These are phyloP conservation scores for Carex pumila DNA, from an alignment of 176 grass and related monocot species.

Conservation along the genomic window DNA sequence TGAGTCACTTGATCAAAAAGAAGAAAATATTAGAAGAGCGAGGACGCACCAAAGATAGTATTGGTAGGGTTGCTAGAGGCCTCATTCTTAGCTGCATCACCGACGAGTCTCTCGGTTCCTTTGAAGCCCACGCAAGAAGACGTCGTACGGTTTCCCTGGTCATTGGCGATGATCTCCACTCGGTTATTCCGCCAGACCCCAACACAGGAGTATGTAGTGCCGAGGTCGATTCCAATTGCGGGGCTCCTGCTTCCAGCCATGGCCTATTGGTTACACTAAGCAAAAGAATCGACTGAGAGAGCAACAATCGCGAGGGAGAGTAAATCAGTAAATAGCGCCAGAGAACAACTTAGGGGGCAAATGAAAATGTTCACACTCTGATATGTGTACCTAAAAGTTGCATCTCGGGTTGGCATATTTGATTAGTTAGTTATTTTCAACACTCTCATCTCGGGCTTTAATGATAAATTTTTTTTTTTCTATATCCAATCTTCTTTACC, in stretches of 20 bases:
- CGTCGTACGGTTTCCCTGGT: neutral
- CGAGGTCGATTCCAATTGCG: neutral
- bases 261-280: neutral
- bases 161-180: constrained; percentile 2
- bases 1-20: neutral
- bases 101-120: neutral
- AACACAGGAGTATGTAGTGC: neutral
- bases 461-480: too few relatives aligned
- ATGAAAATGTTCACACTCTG: too few relatives aligned
- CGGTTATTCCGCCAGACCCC: neutral
- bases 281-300: neutral
- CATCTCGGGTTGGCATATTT: too few relatives aligned
- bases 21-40: neutral
- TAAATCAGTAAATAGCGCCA: too few relatives aligned
- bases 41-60: neutral
- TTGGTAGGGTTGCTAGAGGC: neutral
- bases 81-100: constrained; percentile 12
- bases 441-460: too few relatives aligned
- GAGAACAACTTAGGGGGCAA: too few relatives aligned
- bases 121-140: neutral
- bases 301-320: too few relatives aligned
- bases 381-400: too few relatives aligned
- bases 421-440: too few relatives aligned
- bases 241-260: neutral
- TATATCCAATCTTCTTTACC: too few relatives aligned